Evolutionary conservation across 331 rosid genomes (phyloP).

Genomic region (Prunus yedoensis): DNA sequence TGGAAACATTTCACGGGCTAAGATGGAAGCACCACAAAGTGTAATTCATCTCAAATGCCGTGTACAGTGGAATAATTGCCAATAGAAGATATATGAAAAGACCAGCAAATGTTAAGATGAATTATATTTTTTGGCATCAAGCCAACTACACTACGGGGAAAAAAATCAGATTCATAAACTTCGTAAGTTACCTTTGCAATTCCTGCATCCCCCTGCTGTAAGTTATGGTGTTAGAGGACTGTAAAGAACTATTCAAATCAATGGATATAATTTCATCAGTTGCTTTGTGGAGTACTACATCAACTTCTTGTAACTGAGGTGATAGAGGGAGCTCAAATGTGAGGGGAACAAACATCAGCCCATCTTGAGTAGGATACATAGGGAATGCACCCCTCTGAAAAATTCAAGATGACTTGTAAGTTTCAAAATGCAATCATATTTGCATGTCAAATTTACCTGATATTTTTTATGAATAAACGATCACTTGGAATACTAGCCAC

Average conservation of each 20-base stretch:
- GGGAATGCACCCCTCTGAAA: constrained; percentile 92
- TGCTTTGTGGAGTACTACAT: constrained; percentile 81
- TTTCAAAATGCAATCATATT: constrained; percentile 4
- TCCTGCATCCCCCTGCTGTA: constrained; percentile 66
- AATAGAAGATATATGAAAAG: background rate
- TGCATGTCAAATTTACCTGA: background rate
- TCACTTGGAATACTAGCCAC: background rate
- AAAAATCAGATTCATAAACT: background rate
- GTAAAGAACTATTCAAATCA: constrained; percentile 33
- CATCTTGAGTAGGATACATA: constrained; percentile 62
- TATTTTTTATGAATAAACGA: background rate
- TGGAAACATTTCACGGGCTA: background rate
- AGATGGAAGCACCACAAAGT: background rate
- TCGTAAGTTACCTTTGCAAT: constrained; percentile 40
- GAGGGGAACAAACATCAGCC: constrained; percentile 79
- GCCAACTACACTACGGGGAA: background rate
- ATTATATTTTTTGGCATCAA: background rate
- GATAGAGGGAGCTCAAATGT: constrained; percentile 60
- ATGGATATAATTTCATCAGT: constrained; percentile 77
- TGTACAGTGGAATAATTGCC: background rate
- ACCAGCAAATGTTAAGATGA: background rate
- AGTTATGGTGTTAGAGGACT: constrained; percentile 29
- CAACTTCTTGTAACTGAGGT: constrained; percentile 73
- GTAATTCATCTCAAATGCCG: background rate
- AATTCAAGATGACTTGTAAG: constrained; percentile 7